Evolutionary conservation across 257 asterid genomes (phyloP), one percentile per base, ranked within the genome.

Genomic region (Fraxinus pennsylvanica): DNA sequence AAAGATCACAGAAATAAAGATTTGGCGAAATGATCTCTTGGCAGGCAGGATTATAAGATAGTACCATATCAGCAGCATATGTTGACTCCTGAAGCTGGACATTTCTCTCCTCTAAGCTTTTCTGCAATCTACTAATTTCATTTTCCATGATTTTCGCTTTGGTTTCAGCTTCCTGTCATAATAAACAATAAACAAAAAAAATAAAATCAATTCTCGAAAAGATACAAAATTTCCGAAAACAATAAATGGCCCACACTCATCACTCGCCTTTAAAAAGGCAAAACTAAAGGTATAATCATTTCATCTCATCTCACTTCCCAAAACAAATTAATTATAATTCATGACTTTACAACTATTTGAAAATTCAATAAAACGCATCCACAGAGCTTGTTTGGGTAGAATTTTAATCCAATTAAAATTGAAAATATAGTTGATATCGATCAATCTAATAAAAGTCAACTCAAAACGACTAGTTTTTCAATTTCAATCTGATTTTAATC

Each of bases 111-210:
- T 91, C 91, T 72, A 92, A 79, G 54, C 75, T 84, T 85, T 78
- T 92, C 80, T 92, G 96, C 86, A 94, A 81, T 72, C 81, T 86
- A 71, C 8, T 80, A 1, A 91, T 82, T 79, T 92, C 93, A 73
- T 87, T 87, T 81, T 88, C 91, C 96, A 91, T 83, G 78, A 54
- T 88, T 86, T 81, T 90, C 12, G 96, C 92, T 82, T 89, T 92
- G n/a, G 71, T 81, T 84, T 94, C 97, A 0, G 93, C 94, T 80
- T 91, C 91, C 98, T 94, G 83, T 13, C 70, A 45, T 74, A 38
- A 45, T 74, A 38, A 43, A 10, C 4, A 43, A 10, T 10, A 43
- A 43, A 43, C 15, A 12, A 43, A 10, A 10, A 41, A 41, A 39
- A 0, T 1, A 5, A 27, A 27, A 47, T 2, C 17, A 38, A 68